These are phyloP conservation scores for Lepidium africanum DNA, from an alignment of 345 rosid species.

Conservation along the genomic window DNA sequence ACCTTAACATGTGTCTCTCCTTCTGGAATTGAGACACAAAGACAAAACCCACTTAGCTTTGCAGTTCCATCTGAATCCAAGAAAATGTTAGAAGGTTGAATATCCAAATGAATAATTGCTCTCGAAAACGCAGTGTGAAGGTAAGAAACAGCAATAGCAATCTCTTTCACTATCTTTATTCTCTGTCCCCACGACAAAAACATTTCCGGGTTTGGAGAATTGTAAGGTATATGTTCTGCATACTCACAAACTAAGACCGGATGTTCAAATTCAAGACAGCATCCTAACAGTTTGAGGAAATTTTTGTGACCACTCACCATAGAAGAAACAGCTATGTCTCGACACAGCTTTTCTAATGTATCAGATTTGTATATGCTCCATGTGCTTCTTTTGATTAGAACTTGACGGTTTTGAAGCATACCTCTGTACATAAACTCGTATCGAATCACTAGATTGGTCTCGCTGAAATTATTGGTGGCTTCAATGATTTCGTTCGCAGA, in stretches of 20 bases:
- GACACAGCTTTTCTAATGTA: conserved; percentile 12
- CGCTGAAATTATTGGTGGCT: conserved; percentile 21
- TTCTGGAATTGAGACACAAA: conserved; percentile 14
- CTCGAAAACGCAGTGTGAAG: conserved; percentile 19
- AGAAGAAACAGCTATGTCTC: conserved; percentile 18
- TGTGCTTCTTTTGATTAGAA: conserved; percentile 12
- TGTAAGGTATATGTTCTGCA: conserved; percentile 22
- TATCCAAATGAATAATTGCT: conserved; percentile 19
- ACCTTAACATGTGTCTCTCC: conserved; percentile 23
- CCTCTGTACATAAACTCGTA: conserved; percentile 25
- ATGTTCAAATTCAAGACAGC: conserved; percentile 22
- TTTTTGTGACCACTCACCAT: conserved; percentile 29
- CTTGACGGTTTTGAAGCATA: conserved; percentile 18
- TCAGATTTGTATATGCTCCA: conserved; percentile 12
- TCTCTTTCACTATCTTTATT: conserved; percentile 13
- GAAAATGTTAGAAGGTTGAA: conserved; percentile 19
- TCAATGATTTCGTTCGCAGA: conserved; percentile 11
- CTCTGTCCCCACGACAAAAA: neutral
- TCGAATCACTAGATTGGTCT: neutral
- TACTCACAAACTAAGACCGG: conserved; percentile 25
- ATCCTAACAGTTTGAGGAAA: conserved; percentile 19
- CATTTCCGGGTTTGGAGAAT: neutral
- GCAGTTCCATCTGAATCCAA: conserved; percentile 14
- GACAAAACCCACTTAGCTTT: conserved; percentile 24
- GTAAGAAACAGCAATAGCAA: conserved; percentile 22